Evolutionary conservation across 441 rosid species (phyloP).

Genomic region (Pelargonium australe): DNA sequence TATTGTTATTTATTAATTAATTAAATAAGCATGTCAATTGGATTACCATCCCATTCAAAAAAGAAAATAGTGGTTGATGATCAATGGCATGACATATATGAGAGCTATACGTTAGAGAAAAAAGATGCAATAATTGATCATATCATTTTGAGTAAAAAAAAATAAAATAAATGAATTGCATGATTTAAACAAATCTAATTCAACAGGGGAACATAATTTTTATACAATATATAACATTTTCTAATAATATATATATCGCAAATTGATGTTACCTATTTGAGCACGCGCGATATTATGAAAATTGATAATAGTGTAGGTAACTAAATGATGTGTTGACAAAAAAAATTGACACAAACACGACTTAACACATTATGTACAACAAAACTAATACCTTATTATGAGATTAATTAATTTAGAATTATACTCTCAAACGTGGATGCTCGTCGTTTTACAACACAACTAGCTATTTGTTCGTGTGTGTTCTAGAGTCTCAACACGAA

Average conservation of each 20-base stretch:
- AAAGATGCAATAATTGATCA: slow-evolving; percentile 1
- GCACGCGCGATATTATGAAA: too few species aligned
- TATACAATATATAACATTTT: not conserved
- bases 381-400: too few species aligned
- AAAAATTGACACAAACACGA: too few species aligned
- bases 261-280: not conserved
- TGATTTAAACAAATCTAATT: slow-evolving; percentile 19
- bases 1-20: not conserved
- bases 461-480: too few species aligned
- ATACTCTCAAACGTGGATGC: too few species aligned
- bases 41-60: not conserved
- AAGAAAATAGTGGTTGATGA: not conserved
- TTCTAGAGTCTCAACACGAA: too few species aligned
- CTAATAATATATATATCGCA: not conserved
- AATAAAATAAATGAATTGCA: slow-evolving; percentile 15
- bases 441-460: too few species aligned
- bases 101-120: not conserved
- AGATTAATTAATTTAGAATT: too few species aligned
- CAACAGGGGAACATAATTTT: slow-evolving; percentile 8
- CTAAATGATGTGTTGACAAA: too few species aligned
- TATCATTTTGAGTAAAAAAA: slow-evolving; percentile 12
- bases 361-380: too few species aligned
- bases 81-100: slow-evolving; percentile 3
- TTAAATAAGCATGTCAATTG: not conserved
- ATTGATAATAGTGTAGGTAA: too few species aligned